Base-by-base conservation (phyloP, 495 filamentous ascomycete species). In the Talaromyces stipitatus region DNA sequence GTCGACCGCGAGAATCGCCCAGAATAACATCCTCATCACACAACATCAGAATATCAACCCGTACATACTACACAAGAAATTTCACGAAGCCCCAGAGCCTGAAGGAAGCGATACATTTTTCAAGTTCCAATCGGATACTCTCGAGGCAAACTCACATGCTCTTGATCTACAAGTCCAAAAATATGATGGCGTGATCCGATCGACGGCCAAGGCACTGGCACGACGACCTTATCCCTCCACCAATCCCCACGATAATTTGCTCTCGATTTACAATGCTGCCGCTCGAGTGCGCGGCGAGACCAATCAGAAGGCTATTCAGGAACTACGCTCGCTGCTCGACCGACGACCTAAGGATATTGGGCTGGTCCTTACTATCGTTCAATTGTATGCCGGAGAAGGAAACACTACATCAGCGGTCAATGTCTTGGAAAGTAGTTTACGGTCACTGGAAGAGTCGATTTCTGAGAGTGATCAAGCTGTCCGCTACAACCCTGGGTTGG, bases 401-500 rank as follows among this genome's bases (percentile, higher is more conserved):
- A 96, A 96, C 66, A 82, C 84, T 51, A 85, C 79, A 18, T 84
- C 86, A 4, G 94, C 95, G 2, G 84, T 91, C 54, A 76, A 74
- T 43, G 78, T 90, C 5, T 74, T 99, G 16, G 89, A 95, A 62
- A 73, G 78, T 11, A 88, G 90, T 61, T 77, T 95, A 36, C 82
- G 78, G 58, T 80, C 78, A 16, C 78, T 96, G n/a, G 89, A 92
- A 60, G 70, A 80, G 30, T 84, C 84, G 10, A 78, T 76, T 8
- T 81, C 84, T 11, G 67, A 83, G 53, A 66, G 78, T 26, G 82
- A 90, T 58, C 76, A 82, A 51, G 79, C 84, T 28, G 83, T 87
- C 28, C 88, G 90, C 27, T 95, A 85, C 67, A 85, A 90, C 29
- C 94, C 95, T 0, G 95, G 95, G 24, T 75, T 99, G 0, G 79